Evolutionary conservation across 805 yeast species (phyloP).

Genomic region (Yamadazyma sp.): DNA sequence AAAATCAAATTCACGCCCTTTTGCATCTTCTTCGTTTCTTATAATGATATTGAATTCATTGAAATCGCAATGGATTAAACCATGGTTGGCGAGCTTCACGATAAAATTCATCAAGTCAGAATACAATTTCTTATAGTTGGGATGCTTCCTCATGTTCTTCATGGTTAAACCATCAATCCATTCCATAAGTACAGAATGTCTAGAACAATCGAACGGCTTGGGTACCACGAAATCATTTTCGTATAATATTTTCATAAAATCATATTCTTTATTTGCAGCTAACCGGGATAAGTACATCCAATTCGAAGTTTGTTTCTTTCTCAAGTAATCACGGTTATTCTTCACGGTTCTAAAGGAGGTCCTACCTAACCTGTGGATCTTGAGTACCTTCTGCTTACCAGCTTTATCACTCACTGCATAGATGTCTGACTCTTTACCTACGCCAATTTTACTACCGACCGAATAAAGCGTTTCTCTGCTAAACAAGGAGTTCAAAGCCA

Average conservation of each 20-base stretch:
- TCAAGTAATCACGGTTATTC: slow-evolving; percentile 88
- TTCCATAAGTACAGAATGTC: slow-evolving; percentile 94
- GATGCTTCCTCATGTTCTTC: slow-evolving; percentile 75
- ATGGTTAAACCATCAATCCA: slow-evolving; percentile 86
- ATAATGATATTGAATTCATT: slow-evolving; percentile 95
- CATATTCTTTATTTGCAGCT: slow-evolving; percentile 91
- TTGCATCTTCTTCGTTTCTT: slow-evolving; percentile 55
- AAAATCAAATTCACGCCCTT: slow-evolving; percentile 60
- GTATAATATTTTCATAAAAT: slow-evolving; percentile 77
- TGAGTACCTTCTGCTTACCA: slow-evolving; percentile 69
- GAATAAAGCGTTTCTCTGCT: slow-evolving; percentile 72
- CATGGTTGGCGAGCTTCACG: slow-evolving; percentile 79
- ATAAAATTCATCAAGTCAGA: slow-evolving; percentile 84
- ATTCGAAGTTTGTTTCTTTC: slow-evolving; percentile 67
- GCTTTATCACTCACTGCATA: slow-evolving; percentile 71
- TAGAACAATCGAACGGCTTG: slow-evolving; percentile 79
- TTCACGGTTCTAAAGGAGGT: slow-evolving; percentile 91
- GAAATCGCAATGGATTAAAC: slow-evolving; percentile 95
- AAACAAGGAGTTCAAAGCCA: slow-evolving; percentile 83
- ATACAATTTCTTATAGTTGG: slow-evolving; percentile 69
- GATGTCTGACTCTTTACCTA: slow-evolving; percentile 97
- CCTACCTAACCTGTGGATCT: slow-evolving; percentile 91
- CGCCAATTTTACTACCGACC: slow-evolving; percentile 87
- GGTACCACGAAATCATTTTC: slow-evolving; percentile 85
- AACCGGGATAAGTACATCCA: slow-evolving; percentile 92